phyloP scores from a whole-genome alignment of 768 basidiomycete species.

The Melanogaster broomeanus region DNA sequence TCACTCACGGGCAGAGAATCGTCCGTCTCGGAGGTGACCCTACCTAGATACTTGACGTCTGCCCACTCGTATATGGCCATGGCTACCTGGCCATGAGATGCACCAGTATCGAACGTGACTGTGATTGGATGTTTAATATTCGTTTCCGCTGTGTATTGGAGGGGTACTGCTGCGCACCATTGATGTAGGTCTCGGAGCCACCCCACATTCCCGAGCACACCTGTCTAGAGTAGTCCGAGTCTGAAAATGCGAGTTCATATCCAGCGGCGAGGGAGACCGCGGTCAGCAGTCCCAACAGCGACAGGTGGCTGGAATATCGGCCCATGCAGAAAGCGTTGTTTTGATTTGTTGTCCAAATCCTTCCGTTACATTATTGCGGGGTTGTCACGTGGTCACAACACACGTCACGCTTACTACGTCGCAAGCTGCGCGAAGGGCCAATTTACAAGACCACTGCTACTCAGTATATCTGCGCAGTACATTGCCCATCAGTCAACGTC shows the following conservation, averaged over 20 bases:
- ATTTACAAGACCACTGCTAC: background rate
- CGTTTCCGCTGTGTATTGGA: slow-evolving; percentile 9
- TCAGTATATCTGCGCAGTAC: background rate
- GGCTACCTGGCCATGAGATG: slow-evolving; percentile 85
- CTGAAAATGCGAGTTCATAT: slow-evolving; percentile 66
- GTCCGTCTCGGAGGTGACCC: slow-evolving; percentile 52
- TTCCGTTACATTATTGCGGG: slow-evolving; percentile 4
- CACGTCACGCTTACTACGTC: slow-evolving; percentile 1
- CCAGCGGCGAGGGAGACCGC: slow-evolving; percentile 41
- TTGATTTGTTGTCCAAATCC: slow-evolving; percentile 21
- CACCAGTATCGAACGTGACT: slow-evolving; percentile 73
- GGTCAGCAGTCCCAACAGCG: slow-evolving; percentile 29
- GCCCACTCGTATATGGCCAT: slow-evolving; percentile 97
- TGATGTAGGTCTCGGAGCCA: slow-evolving; percentile 74
- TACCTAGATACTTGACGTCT: slow-evolving; percentile 84
- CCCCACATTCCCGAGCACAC: slow-evolving; percentile 97
- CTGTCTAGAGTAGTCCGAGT: slow-evolving; percentile 84
- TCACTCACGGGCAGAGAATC: slow-evolving; percentile 65
- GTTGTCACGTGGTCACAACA: slow-evolving; percentile 27
- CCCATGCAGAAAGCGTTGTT: slow-evolving; percentile 33
- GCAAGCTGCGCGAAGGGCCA: background rate
- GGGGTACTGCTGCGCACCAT: slow-evolving; percentile 51
- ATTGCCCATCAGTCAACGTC: background rate
- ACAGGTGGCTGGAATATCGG: slow-evolving; percentile 18
- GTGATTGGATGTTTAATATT: slow-evolving; percentile 16